Percentiles rank a stretch among this genome's conserved stretches.
Conservation (phyloP, 1,284 basidiomycete species). For the Pseudozyma pruni region DNA sequence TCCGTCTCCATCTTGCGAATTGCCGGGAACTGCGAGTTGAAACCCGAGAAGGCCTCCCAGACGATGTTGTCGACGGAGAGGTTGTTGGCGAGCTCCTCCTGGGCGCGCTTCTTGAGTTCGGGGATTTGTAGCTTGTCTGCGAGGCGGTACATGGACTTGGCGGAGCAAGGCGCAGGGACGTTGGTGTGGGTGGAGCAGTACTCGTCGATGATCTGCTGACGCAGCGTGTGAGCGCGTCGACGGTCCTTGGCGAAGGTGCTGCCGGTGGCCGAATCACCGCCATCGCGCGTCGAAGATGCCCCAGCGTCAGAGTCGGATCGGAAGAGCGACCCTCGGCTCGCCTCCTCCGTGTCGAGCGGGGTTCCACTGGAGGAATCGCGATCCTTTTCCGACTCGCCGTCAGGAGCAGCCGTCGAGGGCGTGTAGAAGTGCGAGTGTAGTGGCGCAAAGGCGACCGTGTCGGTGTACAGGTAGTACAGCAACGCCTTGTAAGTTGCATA, state of each 20-base stretch:
- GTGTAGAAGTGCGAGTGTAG: constrained; percentile 74
- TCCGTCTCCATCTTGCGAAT: constrained; percentile 74
- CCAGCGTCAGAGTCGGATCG: constrained; percentile 15
- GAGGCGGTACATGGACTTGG: constrained; percentile 87
- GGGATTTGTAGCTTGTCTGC: constrained; percentile 75
- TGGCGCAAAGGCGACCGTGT: constrained; percentile 83
- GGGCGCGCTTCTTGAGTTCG: constrained; percentile 78
- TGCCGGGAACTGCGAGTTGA: constrained; percentile 82
- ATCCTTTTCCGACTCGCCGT: constrained; percentile 1
- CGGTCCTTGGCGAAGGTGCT: constrained; percentile 31
- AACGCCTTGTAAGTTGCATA: constrained; percentile 84
- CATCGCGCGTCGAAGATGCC: not conserved
- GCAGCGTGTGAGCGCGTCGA: constrained; percentile 26
- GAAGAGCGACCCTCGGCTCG: not conserved
- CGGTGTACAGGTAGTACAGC: constrained; percentile 87
- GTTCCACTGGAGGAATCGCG: constrained; percentile 1
- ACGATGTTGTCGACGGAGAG: constrained; percentile 83
- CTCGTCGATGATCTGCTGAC: constrained; percentile 48
- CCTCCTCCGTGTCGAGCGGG: not conserved
- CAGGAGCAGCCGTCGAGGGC: constrained; percentile 16
- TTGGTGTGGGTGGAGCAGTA: constrained; percentile 69
- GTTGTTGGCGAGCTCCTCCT: constrained; percentile 80
- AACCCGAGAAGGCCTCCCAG: constrained; percentile 85
- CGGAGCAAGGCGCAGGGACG: constrained; percentile 81
- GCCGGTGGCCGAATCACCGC: not conserved